A percentile compares a stretch with the other conserved stretches of the same genome.
Conservation (phyloP, 75 land plant genomes). For the Picea sitchensis region DNA sequence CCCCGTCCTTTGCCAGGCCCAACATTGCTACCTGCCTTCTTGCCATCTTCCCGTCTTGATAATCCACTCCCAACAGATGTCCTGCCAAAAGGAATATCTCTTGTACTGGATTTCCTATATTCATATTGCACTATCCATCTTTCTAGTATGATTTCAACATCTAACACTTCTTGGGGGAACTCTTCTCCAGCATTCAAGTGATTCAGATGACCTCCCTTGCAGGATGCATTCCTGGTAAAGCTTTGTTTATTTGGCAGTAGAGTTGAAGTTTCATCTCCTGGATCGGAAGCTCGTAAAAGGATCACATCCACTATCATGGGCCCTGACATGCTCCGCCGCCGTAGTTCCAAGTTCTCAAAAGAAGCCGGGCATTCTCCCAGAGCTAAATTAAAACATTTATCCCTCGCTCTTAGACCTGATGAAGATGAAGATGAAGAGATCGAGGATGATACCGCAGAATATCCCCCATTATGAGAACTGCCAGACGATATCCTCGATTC, state of each 20-base stretch:
- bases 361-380: slow-evolving; percentile 60
- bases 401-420: slow-evolving; percentile 44
- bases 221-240: neutral
- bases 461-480: slow-evolving; percentile 34
- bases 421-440: slow-evolving; percentile 51
- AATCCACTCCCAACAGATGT: slow-evolving; percentile 10
- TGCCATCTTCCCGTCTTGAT: slow-evolving; percentile 13
- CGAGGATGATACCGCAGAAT: slow-evolving; percentile 26
- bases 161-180: slow-evolving; percentile 6
- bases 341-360: slow-evolving; percentile 59
- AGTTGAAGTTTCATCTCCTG: slow-evolving; percentile 10
- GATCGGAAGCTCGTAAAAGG: slow-evolving; percentile 13
- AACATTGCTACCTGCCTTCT: slow-evolving; percentile 15
- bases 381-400: slow-evolving; percentile 81
- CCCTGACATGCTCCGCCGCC: slow-evolving; percentile 67
- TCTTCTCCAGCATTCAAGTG: slow-evolving; percentile 17
- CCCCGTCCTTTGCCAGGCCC: neutral
- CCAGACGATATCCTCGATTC: slow-evolving; percentile 65
- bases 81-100: slow-evolving; percentile 1
- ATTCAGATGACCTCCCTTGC: slow-evolving; percentile 1
- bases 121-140: slow-evolving; percentile 80
- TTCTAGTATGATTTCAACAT: slow-evolving; percentile 55
- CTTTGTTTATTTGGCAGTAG: neutral
- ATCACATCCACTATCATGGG: slow-evolving; percentile 75
- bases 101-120: slow-evolving; percentile 19